Evolutionary conservation across 2,329 filamentous ascomycete genomes (phyloP), one percentile per base, ranked within the genome.

Genomic region (Colletotrichum sp.): DNA sequence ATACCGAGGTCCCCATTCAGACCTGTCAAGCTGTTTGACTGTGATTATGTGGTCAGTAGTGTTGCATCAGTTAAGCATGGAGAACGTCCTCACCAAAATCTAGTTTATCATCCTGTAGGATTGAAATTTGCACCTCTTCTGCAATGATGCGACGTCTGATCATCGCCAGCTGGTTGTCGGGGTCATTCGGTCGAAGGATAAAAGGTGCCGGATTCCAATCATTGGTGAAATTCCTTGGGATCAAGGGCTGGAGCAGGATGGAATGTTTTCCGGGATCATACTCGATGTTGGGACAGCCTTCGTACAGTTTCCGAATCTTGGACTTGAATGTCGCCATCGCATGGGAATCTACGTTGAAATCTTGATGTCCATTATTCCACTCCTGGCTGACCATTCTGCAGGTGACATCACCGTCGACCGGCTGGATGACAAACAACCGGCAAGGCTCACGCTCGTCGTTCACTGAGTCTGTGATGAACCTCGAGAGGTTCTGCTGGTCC

Each of bases 61-160:
- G 27, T 30, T 34, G 18, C 25, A 7, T 15, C 27, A 39, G 28
- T 13, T 10, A 32, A 13, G 15, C 8, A 32, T 8, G 36, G 55
- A 16, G 16, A 30, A 15, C 16, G 10, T 43, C 30, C 69, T 48
- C 62, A 76, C 75, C 69, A 32, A 74, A 74, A 27, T 76, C 64
- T 13, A 61, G 34, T 13, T 70, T 55, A n/a, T 76, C 79, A 6
- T 69, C 43, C 10, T 62, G 9, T 9, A 77, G 34, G 9, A 81
- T 15, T 0, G 71, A 64, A 10, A 82, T 70, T 1, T 30, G 28
- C 28, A 83, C 71, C 3, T 77, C 55, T 4, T 77, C 77, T 18
- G 80, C 78, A 3, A 79, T 76, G 43, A 83, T 78, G 25, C 78
- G 78, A 25, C 81, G 78, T 16, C 76, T 74, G 22, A 83, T 81